Conservation (phyloP, 169 alveolate species). For the Cryptosporidium viatorum region DNA sequence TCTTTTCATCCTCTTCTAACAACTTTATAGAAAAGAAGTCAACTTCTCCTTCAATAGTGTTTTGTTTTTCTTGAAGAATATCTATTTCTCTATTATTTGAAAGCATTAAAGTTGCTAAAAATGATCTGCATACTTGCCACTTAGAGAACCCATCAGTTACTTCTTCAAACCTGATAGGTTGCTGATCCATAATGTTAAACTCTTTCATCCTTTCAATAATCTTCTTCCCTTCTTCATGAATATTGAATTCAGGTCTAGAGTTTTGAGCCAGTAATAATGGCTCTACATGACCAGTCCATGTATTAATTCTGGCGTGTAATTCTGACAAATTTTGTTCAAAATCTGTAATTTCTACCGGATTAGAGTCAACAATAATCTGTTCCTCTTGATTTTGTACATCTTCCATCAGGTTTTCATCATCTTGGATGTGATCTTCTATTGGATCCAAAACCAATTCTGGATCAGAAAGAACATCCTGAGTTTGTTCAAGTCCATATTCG, state of each 20-base stretch:
- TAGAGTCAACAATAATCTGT: neutral
- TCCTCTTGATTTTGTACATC: neutral
- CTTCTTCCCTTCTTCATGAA: slow-evolving; percentile 38
- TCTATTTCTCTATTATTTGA: slow-evolving; percentile 57
- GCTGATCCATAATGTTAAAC: neutral
- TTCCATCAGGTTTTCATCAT: neutral
- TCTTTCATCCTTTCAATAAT: slow-evolving; percentile 29
- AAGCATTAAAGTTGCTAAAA: slow-evolving; percentile 65
- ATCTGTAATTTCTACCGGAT: neutral
- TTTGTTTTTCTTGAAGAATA: slow-evolving; percentile 1
- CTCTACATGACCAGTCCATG: slow-evolving; percentile 57
- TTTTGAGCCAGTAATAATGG: slow-evolving; percentile 42
- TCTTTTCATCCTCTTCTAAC: neutral
- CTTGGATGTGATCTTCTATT: neutral
- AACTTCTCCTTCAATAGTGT: neutral
- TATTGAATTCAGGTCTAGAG: slow-evolving; percentile 51
- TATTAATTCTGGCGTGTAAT: slow-evolving; percentile 42
- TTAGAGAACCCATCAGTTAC: slow-evolving; percentile 21
- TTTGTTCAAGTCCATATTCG: neutral
- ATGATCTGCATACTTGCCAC: slow-evolving; percentile 71
- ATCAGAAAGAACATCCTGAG: slow-evolving; percentile 7
- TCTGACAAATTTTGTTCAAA: slow-evolving; percentile 25
- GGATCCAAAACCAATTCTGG: neutral
- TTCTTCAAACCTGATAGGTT: neutral
- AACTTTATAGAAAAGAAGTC: slow-evolving; percentile 6